Conservation (phyloP, 2,329 filamentous ascomycete genomes). For the Talaromyces sp. region DNA sequence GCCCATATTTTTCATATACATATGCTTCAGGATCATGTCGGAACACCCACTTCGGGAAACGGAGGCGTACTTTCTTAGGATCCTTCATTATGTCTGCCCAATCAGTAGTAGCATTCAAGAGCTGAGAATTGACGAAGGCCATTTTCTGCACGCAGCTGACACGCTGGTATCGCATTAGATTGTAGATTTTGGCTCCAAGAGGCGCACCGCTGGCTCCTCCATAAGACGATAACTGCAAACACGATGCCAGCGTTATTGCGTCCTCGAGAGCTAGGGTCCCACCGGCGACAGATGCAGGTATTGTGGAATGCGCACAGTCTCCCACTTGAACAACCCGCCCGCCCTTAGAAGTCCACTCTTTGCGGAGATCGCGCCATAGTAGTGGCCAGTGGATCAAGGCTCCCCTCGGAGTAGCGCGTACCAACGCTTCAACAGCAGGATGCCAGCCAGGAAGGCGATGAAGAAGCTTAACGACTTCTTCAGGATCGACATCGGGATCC, state of each 20-base stretch:
- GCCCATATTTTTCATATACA: not conserved
- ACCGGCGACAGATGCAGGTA: constrained; percentile 45
- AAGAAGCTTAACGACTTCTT: constrained; percentile 14
- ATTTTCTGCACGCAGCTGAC: constrained; percentile 50
- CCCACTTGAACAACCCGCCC: constrained; percentile 19
- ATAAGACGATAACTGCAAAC: constrained; percentile 39
- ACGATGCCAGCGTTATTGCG: constrained; percentile 44
- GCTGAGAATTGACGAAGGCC: constrained; percentile 42
- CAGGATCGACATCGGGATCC: constrained; percentile 5
- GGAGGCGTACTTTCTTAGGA: not conserved
- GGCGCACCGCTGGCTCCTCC: constrained; percentile 35
- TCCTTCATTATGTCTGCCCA: not conserved
- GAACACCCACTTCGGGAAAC: not conserved
- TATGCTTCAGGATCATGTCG: constrained; percentile 7
- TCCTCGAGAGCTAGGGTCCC: constrained; percentile 40
- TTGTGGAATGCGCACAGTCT: constrained; percentile 36
- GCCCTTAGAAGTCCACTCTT: constrained; percentile 11
- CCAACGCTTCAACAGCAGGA: not conserved
- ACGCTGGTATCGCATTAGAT: constrained; percentile 39
- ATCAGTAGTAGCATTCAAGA: not conserved
- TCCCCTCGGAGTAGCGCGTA: not conserved
- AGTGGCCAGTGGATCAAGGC: constrained; percentile 1
- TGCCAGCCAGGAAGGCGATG: not conserved
- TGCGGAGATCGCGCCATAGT: constrained; percentile 15
- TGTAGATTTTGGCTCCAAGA: constrained; percentile 19